Percentiles rank a stretch among this genome's conserved stretches.
These are phyloP conservation scores for Cubamyces sp. DNA, from an alignment of 768 basidiomycete species.

Conservation along the genomic window DNA sequence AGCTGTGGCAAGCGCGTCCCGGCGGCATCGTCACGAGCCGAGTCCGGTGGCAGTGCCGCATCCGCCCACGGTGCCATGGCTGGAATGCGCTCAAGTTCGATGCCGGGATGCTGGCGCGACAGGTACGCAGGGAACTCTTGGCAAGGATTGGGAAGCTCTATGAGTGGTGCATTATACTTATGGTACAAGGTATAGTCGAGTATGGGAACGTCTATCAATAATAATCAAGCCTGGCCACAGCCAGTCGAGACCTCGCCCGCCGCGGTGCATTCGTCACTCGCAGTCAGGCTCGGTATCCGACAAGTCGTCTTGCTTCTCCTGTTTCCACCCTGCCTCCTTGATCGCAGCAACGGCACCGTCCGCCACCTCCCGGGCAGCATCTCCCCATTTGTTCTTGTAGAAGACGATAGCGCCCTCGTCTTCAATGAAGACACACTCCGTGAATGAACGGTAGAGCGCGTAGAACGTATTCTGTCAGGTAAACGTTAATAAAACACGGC, in stretches of 20 bases:
- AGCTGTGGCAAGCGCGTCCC: background rate
- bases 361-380: slow-evolving; percentile 39
- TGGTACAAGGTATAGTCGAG: no score
- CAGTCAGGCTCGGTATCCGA: background rate
- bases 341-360: slow-evolving; percentile 16
- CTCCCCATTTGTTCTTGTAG: slow-evolving; percentile 58
- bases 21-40: slow-evolving; percentile 1
- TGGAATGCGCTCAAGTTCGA: no score
- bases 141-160: no score
- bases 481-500: background rate
- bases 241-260: no score
- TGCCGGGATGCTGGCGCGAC: no score
- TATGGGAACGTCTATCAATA: no score
- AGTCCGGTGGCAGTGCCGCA: slow-evolving; percentile 19
- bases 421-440: slow-evolving; percentile 64
- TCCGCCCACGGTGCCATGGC: no score
- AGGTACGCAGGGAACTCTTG: no score
- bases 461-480: slow-evolving; percentile 53
- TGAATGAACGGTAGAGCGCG: slow-evolving; percentile 63
- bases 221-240: no score
- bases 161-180: no score
- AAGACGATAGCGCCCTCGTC: slow-evolving; percentile 66
- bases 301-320: slow-evolving; percentile 23
- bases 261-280: slow-evolving; percentile 3
- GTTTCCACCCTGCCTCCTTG: slow-evolving; percentile 22